Percentiles rank a stretch among this genome's conserved stretches.
Conservation (phyloP, 2,329 filamentous ascomycete genomes). For the Aspergillus sp. region DNA sequence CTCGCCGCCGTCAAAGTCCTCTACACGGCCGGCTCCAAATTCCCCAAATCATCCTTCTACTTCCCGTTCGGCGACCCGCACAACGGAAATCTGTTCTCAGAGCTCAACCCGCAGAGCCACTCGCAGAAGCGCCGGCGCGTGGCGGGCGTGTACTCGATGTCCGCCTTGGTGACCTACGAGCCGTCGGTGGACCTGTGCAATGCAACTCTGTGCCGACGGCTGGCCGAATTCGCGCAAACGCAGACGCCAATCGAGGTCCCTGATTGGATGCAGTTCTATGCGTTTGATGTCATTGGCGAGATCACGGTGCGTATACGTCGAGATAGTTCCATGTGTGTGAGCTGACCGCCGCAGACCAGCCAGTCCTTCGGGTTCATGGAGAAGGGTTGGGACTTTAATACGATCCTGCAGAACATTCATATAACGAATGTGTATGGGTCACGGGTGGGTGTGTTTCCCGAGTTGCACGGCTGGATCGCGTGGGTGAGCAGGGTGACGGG, state of each 20-base stretch:
- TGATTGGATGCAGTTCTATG: slow-evolving; percentile 27
- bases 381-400: not conserved
- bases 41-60: slow-evolving; percentile 18
- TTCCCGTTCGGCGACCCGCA: slow-evolving; percentile 8
- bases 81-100: slow-evolving; percentile 8
- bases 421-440: not conserved
- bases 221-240: not conserved
- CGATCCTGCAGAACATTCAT: slow-evolving; percentile 4
- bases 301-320: slow-evolving; percentile 16
- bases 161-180: slow-evolving; percentile 13
- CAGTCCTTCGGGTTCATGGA: slow-evolving; percentile 3
- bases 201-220: not conserved
- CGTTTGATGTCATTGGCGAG: slow-evolving; percentile 13
- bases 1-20: slow-evolving; percentile 19
- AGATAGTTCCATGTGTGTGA: no score
- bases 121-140: slow-evolving; percentile 11
- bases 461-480: slow-evolving; percentile 1
- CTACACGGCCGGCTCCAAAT: slow-evolving; percentile 14
- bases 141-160: slow-evolving; percentile 14
- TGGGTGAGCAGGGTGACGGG: not conserved
- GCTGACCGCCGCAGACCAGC: slow-evolving; percentile 14
- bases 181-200: slow-evolving; percentile 14
- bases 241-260: not conserved
- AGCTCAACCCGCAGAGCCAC: slow-evolving; percentile 2
- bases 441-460: not conserved